Evolutionary conservation across 2,329 filamentous ascomycete genomes (phyloP), one percentile per base, ranked within the genome.

Genomic region (Simplicillium sp.): DNA sequence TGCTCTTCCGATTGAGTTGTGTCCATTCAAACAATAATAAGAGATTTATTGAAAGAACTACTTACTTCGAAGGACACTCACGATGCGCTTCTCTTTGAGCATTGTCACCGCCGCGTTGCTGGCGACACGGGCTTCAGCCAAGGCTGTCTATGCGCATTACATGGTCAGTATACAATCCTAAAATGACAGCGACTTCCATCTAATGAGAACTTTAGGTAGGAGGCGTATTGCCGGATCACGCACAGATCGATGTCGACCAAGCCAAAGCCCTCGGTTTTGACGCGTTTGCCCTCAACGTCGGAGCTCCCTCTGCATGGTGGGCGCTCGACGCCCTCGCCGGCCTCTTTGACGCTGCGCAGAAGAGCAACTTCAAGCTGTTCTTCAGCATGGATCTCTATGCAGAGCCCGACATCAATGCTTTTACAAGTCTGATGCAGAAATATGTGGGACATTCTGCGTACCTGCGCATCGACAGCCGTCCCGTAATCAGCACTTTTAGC

Each of bases 281-380:
- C 31, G 56, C 51, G 25, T 58, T 58, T 36, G 56, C 55, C 9
- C 45, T 58, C 33, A 58, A 58, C 43, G 49, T 56, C 14, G 53
- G 48, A 15, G 46, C 48, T 6, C 42, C 43, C 15, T 29, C 29
- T 18, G 34, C 29, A 13, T 6, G 14, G 29, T 46, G 42, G 42
- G 36, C 44, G 12, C 29, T 34, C 7, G 17, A 25, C 14, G 12
- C 20, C 34, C 39, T 44, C 33, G 18, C 32, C 7, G 36, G 41
- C 29, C 39, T 46, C 39, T 46, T 46, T 33, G 34, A 31, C 34
- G 33, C 29, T 13, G 44, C 44, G 28, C 36, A 31, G 11, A 16
- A 34, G 6, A 42, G 32, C 4, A 40, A 34, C 36, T 46, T 46
- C 42, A 44, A 46, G 34, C 43, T 44, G 39, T 46, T 46, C 40